Evolutionary conservation across 768 basidiomycete species (phyloP).

Genomic region (Phanerodontia chrysosporium): DNA sequence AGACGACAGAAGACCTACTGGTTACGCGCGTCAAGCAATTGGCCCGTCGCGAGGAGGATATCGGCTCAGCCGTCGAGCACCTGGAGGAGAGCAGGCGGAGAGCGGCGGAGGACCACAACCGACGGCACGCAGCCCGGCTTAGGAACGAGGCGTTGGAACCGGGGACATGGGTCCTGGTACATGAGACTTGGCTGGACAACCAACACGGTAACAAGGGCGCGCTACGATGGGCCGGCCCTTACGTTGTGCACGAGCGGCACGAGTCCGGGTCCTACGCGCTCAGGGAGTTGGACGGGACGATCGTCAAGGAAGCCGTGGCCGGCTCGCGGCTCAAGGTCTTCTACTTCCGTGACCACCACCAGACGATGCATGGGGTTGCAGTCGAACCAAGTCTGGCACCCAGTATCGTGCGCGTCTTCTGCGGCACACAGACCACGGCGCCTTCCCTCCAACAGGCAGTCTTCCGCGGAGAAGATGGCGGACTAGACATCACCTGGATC

Average conservation of each 20-base stretch:
- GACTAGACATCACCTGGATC: too few species aligned
- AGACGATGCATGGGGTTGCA: neutral
- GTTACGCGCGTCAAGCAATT: constrained; percentile 17
- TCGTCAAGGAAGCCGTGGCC: neutral
- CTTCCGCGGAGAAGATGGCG: too few species aligned
- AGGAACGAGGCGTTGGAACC: constrained; percentile 16
- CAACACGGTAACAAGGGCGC: constrained; percentile 28
- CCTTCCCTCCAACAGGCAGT: too few species aligned
- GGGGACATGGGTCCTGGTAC: constrained; percentile 28
- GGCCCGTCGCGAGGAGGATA: constrained; percentile 1
- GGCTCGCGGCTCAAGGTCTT: constrained; percentile 1
- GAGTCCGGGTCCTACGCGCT: neutral
- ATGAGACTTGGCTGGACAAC: constrained; percentile 28
- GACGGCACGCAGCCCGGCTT: neutral
- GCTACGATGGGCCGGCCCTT: constrained; percentile 28
- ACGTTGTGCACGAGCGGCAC: constrained; percentile 16
- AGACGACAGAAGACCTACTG: constrained; percentile 23
- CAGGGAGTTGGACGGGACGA: constrained; percentile 1
- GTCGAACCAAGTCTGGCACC: neutral
- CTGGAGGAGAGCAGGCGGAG: neutral
- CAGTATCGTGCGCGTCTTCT: neutral
- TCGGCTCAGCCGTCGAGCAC: neutral
- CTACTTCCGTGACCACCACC: neutral
- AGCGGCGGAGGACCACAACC: neutral
- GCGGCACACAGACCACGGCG: neutral